Conservation (phyloP, 139 green algal species). For the Desmodesmus armatus region DNA sequence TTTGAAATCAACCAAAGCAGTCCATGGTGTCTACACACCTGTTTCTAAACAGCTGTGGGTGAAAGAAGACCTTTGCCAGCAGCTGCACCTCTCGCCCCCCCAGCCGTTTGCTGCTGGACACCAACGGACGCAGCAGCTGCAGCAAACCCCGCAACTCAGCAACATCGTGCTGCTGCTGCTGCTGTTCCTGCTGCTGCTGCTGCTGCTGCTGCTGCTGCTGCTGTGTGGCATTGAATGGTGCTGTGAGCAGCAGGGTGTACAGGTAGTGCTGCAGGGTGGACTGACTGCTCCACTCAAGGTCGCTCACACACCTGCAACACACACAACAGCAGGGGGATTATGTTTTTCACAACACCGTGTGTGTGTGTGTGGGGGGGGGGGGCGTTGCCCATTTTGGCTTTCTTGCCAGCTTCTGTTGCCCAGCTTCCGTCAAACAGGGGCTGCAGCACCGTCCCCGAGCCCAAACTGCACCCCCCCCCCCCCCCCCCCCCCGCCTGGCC, state of each 20-base stretch:
- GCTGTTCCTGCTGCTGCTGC: constrained; percentile 33
- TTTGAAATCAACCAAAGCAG: neutral
- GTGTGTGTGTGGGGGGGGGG: too few relatives aligned
- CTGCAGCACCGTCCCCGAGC: too few relatives aligned
- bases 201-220: neutral
- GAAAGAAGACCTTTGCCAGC: constrained; percentile 23
- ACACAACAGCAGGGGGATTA: neutral
- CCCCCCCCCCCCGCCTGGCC: too few relatives aligned
- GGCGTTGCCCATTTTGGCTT: too few relatives aligned
- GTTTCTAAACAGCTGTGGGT: neutral
- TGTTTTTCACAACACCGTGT: neutral
- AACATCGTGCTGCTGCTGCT: neutral
- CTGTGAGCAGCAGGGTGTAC: neutral
- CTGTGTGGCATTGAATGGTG: neutral
- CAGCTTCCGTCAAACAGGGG: neutral
- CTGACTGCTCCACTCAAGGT: neutral
- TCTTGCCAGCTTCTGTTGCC: neutral
- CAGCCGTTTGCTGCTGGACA: constrained; percentile 4
- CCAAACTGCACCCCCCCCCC: too few relatives aligned
- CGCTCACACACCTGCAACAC: constrained; percentile 9
- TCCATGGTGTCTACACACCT: neutral
- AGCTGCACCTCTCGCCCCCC: neutral
- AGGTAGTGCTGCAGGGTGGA: neutral
- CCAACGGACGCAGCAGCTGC: neutral
- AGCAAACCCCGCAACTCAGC: constrained; percentile 2